phyloP scores from a whole-genome alignment of 2,329 filamentous ascomycete species.

The Epichloe glyceriae region DNA sequence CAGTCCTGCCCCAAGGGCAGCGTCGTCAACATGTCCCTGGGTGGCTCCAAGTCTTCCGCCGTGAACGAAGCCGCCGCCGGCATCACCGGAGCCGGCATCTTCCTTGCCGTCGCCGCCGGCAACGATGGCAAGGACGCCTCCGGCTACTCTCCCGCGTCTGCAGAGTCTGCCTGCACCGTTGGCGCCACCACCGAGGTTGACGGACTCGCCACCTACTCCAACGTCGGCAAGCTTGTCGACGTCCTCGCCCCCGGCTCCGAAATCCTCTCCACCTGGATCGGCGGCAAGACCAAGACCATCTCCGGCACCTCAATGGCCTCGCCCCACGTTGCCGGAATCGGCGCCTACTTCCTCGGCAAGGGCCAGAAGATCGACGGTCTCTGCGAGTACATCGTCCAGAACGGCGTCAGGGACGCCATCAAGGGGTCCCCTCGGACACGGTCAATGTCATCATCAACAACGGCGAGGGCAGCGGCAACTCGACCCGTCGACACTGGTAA shows the following conservation, averaged over 20 bases:
- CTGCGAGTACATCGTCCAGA: constrained; percentile 30
- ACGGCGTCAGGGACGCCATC: constrained; percentile 28
- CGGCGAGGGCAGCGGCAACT: constrained; percentile 16
- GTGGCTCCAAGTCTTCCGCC: constrained; percentile 29
- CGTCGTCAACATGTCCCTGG: constrained; percentile 43
- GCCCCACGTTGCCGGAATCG: constrained; percentile 27
- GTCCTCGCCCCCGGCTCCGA: constrained; percentile 34
- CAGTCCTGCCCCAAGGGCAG: constrained; percentile 28
- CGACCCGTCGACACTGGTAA: background rate
- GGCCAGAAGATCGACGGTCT: constrained; percentile 31
- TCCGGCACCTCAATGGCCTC: constrained; percentile 30
- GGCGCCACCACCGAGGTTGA: constrained; percentile 29
- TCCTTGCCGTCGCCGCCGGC: constrained; percentile 42
- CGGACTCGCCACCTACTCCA: constrained; percentile 31
- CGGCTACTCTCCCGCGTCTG: constrained; percentile 32
- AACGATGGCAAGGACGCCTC: constrained; percentile 32
- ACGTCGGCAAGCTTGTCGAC: constrained; percentile 34
- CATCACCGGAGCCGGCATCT: constrained; percentile 30
- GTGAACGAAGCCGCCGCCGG: constrained; percentile 35
- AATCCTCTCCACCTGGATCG: constrained; percentile 32
- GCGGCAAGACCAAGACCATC: constrained; percentile 24
- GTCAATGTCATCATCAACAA: constrained; percentile 44
- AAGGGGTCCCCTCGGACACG: constrained; percentile 28
- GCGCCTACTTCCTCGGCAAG: constrained; percentile 32
- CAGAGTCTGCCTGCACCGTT: constrained; percentile 33